Evolutionary conservation across 2,329 filamentous ascomycete genomes (phyloP).

Genomic region (Venturia oleaginea): DNA sequence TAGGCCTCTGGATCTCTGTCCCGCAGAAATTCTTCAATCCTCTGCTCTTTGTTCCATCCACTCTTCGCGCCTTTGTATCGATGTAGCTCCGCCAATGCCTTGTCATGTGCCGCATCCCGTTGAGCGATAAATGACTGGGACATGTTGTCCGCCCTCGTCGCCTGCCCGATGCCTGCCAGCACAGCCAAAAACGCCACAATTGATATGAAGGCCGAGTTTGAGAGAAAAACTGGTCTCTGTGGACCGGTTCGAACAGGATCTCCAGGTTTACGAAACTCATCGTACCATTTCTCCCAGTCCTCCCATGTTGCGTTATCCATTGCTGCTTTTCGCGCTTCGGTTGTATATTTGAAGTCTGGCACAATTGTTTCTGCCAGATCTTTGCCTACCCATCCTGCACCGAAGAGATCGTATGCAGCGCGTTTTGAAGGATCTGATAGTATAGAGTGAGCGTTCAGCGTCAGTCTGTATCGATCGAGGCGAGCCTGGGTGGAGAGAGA

Average conservation of each 20-base stretch:
- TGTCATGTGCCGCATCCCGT: constrained; percentile 56
- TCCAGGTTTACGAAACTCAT: constrained; percentile 42
- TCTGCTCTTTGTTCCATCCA: constrained; percentile 39
- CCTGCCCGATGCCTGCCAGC: constrained; percentile 63
- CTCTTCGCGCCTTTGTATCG: constrained; percentile 45
- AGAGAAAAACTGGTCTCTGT: constrained; percentile 52
- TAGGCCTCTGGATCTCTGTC: constrained; percentile 29
- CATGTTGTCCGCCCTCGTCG: constrained; percentile 55
- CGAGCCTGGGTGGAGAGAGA: constrained; percentile 42
- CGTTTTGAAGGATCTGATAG: constrained; percentile 74
- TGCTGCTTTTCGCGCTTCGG: constrained; percentile 20
- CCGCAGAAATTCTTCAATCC: constrained; percentile 69
- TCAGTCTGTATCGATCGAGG: constrained; percentile 81
- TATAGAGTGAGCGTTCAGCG: constrained; percentile 81
- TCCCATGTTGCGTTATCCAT: constrained; percentile 90
- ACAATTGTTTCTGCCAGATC: constrained; percentile 17
- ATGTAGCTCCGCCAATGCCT: constrained; percentile 54
- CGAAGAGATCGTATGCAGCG: constrained; percentile 71
- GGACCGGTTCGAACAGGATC: constrained; percentile 35
- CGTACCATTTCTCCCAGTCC: constrained; percentile 67
- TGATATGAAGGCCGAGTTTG: constrained; percentile 67
- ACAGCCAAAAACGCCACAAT: constrained; percentile 62
- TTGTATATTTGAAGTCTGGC: constrained; percentile 18
- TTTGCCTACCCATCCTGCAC: constrained; percentile 59
- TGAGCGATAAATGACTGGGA: constrained; percentile 56